Base-by-base conservation (phyloP, 2,329 filamentous ascomycete genomes). In the Arachnomyces sp. region DNA sequence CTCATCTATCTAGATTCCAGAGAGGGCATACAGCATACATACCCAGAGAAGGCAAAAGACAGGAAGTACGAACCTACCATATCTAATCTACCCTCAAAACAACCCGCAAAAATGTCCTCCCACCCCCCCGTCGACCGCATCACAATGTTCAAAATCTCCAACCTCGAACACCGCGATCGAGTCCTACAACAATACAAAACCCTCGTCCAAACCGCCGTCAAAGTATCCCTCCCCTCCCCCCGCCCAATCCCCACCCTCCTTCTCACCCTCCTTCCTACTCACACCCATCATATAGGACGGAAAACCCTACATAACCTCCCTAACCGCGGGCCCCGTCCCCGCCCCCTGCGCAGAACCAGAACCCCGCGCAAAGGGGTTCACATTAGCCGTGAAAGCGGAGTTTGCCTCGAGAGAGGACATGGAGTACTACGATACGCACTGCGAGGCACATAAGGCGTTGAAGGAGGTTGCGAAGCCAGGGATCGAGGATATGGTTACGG, bases 391-490 rank as follows among this genome's bases (percentile, higher is more conserved):
- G 40, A 70, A 75, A 49, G 75, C 72, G 32, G 68, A 73, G 40
- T 83, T 84, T 53, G 68, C 70, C 38, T 75, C 57, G 45, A 56
- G 73, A 37, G 77, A 76, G 4, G 80, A 82, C 53, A 76, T 82
- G 72, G 67, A 72, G 45, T 83, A 71, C 61, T 83, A 81, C 57
- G 79, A 83, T 52, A 64, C 70, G 13, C 64, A 66, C 28, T 74
- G 71, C 49, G 60, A 60, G 41, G 71, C 71, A 17, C 74, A 77
- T 49, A 53, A 53, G 20, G 60, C 54, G 12, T 56, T 76, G 44
- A 51, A 53, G 29, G 39, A 42, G 11, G 45, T 51, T 14, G 47
- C 48, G 2, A 45, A 44, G 14, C 28, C 48, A 13, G 25, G 52
- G 38, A 46, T 45, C 1, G 50, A 53, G 33, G 47, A 43, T n/a